phyloP scores from a whole-genome alignment of 345 rosid genomes.

The Geranium rotundifolium region DNA sequence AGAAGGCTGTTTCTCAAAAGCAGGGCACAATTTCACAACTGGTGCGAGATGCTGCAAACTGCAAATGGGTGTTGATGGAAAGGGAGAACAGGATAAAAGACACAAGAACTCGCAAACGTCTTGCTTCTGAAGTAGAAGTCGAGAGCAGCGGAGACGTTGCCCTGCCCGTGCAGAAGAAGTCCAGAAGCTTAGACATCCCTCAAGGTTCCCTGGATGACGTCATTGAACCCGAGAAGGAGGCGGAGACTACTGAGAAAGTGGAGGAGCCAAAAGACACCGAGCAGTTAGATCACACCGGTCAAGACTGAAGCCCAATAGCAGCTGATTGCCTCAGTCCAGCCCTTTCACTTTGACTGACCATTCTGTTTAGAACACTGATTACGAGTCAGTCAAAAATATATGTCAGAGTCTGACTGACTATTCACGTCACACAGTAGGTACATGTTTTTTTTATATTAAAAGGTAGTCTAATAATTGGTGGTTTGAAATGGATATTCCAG shows the following conservation, averaged over 20 bases:
- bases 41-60: constrained; percentile 63
- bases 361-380: too few relatives aligned
- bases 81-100: constrained; percentile 56
- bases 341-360: too few relatives aligned
- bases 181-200: constrained; percentile 41
- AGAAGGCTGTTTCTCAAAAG: constrained; percentile 33
- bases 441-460: constrained; percentile 9
- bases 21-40: constrained; percentile 43
- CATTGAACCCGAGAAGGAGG: constrained; percentile 1
- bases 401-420: too few relatives aligned
- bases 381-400: too few relatives aligned
- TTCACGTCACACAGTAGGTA: too few relatives aligned
- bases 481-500: constrained; percentile 53
- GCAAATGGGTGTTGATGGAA: constrained; percentile 47
- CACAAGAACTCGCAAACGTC: constrained; percentile 45
- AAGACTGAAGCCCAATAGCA: too few relatives aligned
- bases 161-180: constrained; percentile 38
- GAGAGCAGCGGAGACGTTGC: constrained; percentile 30
- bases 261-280: constrained; percentile 39
- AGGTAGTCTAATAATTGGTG: constrained; percentile 74
- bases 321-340: too few relatives aligned
- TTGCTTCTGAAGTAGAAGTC: constrained; percentile 36
- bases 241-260: background rate
- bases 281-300: constrained; percentile 11
- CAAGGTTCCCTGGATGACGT: constrained; percentile 12